These are phyloP conservation scores for Plantago elongata DNA, from an alignment of 257 asterid species.

Conservation along the genomic window DNA sequence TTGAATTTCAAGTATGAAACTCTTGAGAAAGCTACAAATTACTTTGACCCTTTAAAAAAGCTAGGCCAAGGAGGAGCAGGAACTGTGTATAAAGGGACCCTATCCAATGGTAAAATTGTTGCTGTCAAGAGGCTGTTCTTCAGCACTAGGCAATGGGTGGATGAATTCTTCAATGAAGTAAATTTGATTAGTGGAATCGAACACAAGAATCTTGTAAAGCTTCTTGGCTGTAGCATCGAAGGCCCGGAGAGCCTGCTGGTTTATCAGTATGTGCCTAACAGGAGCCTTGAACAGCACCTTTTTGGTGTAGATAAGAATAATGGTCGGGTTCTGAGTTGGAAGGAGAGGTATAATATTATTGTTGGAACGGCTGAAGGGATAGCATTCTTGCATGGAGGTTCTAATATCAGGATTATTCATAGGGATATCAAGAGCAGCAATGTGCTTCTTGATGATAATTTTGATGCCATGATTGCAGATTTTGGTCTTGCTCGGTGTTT, in stretches of 20 bases:
- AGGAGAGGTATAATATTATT: constrained; percentile 55
- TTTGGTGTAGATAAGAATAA: constrained; percentile 67
- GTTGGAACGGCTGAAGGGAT: constrained; percentile 87
- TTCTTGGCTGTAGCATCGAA: constrained; percentile 91
- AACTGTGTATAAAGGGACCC: constrained; percentile 63
- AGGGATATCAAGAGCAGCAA: constrained; percentile 90
- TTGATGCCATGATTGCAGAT: constrained; percentile 70
- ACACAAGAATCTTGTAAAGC: constrained; percentile 91
- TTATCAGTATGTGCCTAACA: constrained; percentile 70
- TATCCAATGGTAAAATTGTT: constrained; percentile 53
- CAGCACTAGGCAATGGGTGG: constrained; percentile 90
- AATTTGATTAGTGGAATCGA: constrained; percentile 74
- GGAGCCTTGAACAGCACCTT: constrained; percentile 64
- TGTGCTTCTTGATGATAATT: constrained; percentile 68
- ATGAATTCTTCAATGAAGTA: constrained; percentile 90
- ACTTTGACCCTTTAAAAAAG: constrained; percentile 52
- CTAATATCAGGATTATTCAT: constrained; percentile 56
- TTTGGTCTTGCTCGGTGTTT: constrained; percentile 83
- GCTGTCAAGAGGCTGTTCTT: constrained; percentile 85
- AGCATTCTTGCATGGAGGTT: constrained; percentile 73
- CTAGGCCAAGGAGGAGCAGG: constrained; percentile 95
- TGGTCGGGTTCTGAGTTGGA: constrained; percentile 56
- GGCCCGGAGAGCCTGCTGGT: constrained; percentile 92
- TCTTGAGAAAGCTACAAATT: constrained; percentile 81
- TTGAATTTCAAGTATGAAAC: constrained; percentile 76